Conservation (phyloP, 2,329 filamentous ascomycete genomes). For the Pseudocercospora crystallina region DNA sequence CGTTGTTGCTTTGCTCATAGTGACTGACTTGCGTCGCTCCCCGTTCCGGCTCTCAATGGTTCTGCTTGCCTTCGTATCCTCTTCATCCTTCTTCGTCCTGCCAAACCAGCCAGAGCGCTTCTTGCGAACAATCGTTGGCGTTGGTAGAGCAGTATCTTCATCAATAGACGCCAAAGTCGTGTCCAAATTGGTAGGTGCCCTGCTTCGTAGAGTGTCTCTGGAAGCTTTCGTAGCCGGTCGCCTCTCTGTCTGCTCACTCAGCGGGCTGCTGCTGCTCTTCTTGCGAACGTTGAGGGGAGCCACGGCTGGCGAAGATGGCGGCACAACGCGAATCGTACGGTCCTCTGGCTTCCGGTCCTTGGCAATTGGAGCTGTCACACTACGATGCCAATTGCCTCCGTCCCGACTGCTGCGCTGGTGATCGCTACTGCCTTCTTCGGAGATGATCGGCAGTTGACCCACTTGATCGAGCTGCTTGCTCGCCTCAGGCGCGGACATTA, state of each 20-base stretch:
- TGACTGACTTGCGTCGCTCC: conserved; percentile 21
- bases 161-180: conserved; percentile 30
- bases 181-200: conserved; percentile 12
- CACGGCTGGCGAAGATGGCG: conserved; percentile 51
- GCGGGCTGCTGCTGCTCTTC: conserved; percentile 35
- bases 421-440: conserved; percentile 45
- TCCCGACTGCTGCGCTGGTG: conserved; percentile 33
- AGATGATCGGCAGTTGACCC: conserved; percentile 50
- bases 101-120: conserved; percentile 52
- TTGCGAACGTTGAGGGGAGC: conserved; percentile 59
- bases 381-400: conserved; percentile 39
- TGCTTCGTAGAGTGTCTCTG: conserved; percentile 22
- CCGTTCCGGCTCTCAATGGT: conserved; percentile 9
- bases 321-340: conserved; percentile 59
- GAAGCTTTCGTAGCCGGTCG: conserved; percentile 22
- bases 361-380: conserved; percentile 44
- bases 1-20: conserved; percentile 31
- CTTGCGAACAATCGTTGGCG: conserved; percentile 34
- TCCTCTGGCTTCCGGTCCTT: conserved; percentile 33
- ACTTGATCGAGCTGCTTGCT: conserved; percentile 30
- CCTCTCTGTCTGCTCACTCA: conserved; percentile 17
- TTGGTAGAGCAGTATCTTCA: conserved; percentile 28
- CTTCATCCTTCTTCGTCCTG: conserved; percentile 28
- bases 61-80: conserved; percentile 13
- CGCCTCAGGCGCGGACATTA: conserved; percentile 47